A percentile compares a stretch with the other conserved stretches of the same genome.
phyloP scores from a whole-genome alignment of 129 eudicot species.

The Rutidosis leptorrhynchoides region DNA sequence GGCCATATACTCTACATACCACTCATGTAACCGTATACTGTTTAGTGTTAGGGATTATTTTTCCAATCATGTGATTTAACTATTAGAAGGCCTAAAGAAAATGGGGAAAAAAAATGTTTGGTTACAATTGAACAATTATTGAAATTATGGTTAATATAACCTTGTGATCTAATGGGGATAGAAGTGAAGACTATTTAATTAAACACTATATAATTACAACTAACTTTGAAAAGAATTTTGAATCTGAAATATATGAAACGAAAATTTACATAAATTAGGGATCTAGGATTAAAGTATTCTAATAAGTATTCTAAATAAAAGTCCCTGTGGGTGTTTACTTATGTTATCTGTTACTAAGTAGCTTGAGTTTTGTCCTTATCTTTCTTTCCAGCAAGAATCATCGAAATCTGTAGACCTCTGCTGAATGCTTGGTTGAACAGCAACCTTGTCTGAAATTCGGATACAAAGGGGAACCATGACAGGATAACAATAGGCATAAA shows the following conservation, averaged over 20 bases:
- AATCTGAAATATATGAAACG: not conserved
- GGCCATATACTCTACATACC: too few relatives aligned
- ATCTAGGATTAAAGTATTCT: conserved; percentile 16
- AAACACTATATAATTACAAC: conserved; percentile 37
- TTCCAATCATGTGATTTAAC: too few relatives aligned
- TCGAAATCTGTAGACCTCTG: conserved; percentile 93
- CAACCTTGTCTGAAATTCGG: conserved; percentile 80
- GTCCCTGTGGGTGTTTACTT: conserved; percentile 8
- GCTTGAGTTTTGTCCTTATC: conserved; percentile 39
- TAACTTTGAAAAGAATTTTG: conserved; percentile 13
- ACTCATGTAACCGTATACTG: too few relatives aligned
- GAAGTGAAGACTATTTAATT: not conserved
- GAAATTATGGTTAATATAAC: too few relatives aligned
- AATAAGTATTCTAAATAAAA: conserved; percentile 31
- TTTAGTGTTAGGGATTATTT: too few relatives aligned
- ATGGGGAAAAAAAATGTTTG: too few relatives aligned
- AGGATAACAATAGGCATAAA: conserved; percentile 75
- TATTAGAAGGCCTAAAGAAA: too few relatives aligned
- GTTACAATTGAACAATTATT: too few relatives aligned
- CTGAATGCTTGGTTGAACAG: conserved; percentile 97
- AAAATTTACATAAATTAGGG: conserved; percentile 8
- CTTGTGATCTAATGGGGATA: not conserved
- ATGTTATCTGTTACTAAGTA: conserved; percentile 22
- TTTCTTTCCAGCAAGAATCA: conserved; percentile 90
- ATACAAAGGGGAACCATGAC: conserved; percentile 96